Evolutionary conservation across 2,329 filamentous ascomycete species (phyloP).

Genomic region (Neopestalotiopsis sp.): DNA sequence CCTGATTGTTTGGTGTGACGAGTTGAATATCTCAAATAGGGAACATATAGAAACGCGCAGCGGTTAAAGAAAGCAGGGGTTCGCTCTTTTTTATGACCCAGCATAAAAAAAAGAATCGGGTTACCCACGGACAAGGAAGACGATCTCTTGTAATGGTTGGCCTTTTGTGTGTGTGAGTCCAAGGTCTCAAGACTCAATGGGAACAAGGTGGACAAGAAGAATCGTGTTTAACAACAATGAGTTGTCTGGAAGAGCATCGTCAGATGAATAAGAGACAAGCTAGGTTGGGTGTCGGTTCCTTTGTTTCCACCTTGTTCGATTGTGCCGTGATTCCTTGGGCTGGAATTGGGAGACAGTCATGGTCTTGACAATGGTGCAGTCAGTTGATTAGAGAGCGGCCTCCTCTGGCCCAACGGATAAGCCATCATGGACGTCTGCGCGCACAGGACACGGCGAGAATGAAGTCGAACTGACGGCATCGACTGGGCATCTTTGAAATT

Average conservation of each 20-base stretch:
- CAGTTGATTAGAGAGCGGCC: conserved; percentile 19
- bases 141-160: conserved; percentile 24
- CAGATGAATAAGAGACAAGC: neutral
- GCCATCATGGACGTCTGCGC: conserved; percentile 26
- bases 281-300: conserved; percentile 21
- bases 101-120: conserved; percentile 24
- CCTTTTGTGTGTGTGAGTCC: conserved; percentile 24
- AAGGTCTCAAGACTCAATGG: neutral
- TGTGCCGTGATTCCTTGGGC: conserved; percentile 15
- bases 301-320: conserved; percentile 35
- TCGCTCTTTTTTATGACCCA: neutral
- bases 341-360: neutral
- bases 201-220: conserved; percentile 26
- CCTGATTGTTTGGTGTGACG: neutral
- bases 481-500: conserved; percentile 29
- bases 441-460: conserved; percentile 27
- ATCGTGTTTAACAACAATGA: conserved; percentile 26
- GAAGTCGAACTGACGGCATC: conserved; percentile 24
- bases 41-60: conserved; percentile 13
- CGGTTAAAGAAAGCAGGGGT: conserved; percentile 19
- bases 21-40: conserved; percentile 1
- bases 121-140: conserved; percentile 34
- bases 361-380: conserved; percentile 6
- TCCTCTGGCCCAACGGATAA: conserved; percentile 34
- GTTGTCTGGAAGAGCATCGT: conserved; percentile 16